Base-by-base conservation (phyloP, 208 protist species). In the Leishmania guyanensis region DNA sequence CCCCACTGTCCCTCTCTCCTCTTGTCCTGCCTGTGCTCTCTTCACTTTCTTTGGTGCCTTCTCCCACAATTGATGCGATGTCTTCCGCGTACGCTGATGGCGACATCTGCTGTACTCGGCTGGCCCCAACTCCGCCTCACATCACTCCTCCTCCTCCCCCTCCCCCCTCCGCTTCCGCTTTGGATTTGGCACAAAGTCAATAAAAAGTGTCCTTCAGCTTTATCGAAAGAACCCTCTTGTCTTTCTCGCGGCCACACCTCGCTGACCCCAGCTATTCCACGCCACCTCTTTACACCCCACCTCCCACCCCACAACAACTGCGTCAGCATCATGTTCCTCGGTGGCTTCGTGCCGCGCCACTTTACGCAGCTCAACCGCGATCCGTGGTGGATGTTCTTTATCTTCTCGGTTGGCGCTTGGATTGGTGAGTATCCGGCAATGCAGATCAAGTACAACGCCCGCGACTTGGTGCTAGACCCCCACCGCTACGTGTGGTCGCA, bases 401-500 rank as follows among this genome's bases (percentile, higher is more conserved):
- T 91, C 83, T 96, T 96, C 83, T 88, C 88, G 62, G 66, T 96
- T 50, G 94, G 94, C 39, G 86, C 89, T 56, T 97, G 92, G 89
- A 77, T 89, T 54, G 92, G 94, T 64, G 94, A 97, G 80, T 97
- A 97, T 82, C 91, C 91, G 26, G 91, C 91, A 69, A 91, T 97
- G 89, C 84, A 90, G 76, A 91, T 95, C 84, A 97, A 97, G 86
- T 95, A 93, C 84, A 97, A 95, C 86, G 92, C 94, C 12, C 92
- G 90, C 43, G 91, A 94, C 80, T 82, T 95, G 54, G 79, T 95
- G 26, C 83, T 91, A 77, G 94, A 97, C 74, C 94, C 94, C 53
- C 94, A 96, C 89, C 94, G 94, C 80, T 97, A 97, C 85, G 89
- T 96, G 17, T 97, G 92, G 91, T 92, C 87, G 54, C 88, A 92